phyloP scores from a whole-genome alignment of 2,329 filamentous ascomycete genomes.

The Parastagonospora nodorum region DNA sequence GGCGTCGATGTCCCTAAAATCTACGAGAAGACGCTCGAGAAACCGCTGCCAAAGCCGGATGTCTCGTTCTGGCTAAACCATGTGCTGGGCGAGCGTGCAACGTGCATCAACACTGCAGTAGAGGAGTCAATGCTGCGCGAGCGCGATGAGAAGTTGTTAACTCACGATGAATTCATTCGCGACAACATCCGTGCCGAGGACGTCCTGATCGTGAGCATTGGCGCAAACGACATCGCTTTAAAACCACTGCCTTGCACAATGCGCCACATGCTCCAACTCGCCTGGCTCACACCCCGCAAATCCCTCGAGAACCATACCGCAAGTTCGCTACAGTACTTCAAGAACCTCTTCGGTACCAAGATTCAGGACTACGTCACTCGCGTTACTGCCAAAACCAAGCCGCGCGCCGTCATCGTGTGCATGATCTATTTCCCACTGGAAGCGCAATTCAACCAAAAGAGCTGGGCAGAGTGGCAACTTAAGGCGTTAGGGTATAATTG shows the following conservation, averaged over 20 bases:
- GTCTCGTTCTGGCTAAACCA: constrained; percentile 47
- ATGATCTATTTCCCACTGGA: constrained; percentile 49
- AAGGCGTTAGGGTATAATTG: constrained; percentile 38
- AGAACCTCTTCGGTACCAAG: constrained; percentile 34
- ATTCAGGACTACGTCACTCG: constrained; percentile 33
- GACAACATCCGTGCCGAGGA: constrained; percentile 38
- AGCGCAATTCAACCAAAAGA: constrained; percentile 25
- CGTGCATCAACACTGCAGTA: constrained; percentile 43
- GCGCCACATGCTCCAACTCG: constrained; percentile 38
- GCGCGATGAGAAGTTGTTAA: constrained; percentile 30
- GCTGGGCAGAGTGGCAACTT: constrained; percentile 43
- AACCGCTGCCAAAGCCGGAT: constrained; percentile 36
- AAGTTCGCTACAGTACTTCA: constrained; percentile 38
- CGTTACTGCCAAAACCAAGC: constrained; percentile 35
- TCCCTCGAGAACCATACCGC: constrained; percentile 32
- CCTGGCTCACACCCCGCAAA: constrained; percentile 32
- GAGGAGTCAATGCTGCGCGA: constrained; percentile 44
- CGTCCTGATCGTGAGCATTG: constrained; percentile 43
- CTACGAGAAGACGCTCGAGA: constrained; percentile 31
- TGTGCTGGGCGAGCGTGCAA: constrained; percentile 35
- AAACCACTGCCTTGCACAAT: constrained; percentile 34
- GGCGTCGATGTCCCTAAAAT: constrained; percentile 30
- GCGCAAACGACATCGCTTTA: constrained; percentile 45
- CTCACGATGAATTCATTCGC: constrained; percentile 43
- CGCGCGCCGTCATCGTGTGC: constrained; percentile 41